Base-by-base conservation (phyloP, 805 yeast species). In the Hanseniaspora taiwanica region DNA sequence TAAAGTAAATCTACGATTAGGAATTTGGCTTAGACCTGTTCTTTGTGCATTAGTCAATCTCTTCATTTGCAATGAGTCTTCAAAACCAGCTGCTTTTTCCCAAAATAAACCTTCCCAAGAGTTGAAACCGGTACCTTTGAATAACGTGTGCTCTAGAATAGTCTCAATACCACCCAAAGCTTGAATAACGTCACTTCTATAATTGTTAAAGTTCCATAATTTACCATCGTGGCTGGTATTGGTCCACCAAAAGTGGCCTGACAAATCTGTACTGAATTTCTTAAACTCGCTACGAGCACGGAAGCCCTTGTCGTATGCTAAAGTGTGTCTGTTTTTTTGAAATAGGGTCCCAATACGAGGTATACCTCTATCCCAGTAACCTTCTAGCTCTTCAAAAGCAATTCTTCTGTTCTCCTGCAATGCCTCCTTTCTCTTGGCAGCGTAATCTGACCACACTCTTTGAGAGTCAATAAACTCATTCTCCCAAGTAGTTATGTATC, bases 41-140 rank as follows among this genome's bases (percentile, higher is more conserved):
- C 98, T 69, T 65, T 91, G 99, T 1, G 99, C 99, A 60, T 89
- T 89, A 1, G 99, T 91, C 49, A 91, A 70, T 56, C 89, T 91
- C 59, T 87, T 86, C 61, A 86, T 83, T 56, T 87, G 89, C 72
- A 91, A 72, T 0, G 95, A 81, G 52, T 91, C 98, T 59, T 91
- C 99, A 56, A 87, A 91, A 0, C 98, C 98, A 21, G 94, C 78
- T 0, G 94, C 94, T 56, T 87, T 87, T 55, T 91, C 98, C 99
- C 99, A 91, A 60, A 91, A 91, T 20, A 91, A 65, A 4, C 98
- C 97, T 63, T 91, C 99, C 98, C 98, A 91, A 7, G 93, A 82
- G 49, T 82, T 94, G 54, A 91, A 91, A 0, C 98, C 99, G 1
- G 99, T 91, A 10, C 94, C 99, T 55, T 82, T 85, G 66, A 91